Conservation (phyloP, 495 filamentous ascomycete genomes). For the Elasticomyces elasticus region DNA sequence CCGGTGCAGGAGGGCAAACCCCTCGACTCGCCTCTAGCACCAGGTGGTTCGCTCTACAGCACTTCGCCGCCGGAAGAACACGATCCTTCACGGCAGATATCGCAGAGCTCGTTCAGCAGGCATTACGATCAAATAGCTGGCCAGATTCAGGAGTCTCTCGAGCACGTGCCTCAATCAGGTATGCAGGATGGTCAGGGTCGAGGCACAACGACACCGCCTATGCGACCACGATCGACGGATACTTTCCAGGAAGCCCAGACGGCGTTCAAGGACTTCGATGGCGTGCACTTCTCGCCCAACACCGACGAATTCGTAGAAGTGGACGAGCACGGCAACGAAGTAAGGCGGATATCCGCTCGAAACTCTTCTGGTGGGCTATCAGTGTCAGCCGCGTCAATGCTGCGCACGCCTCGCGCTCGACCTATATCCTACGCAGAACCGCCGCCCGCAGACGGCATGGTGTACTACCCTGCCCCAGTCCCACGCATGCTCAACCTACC, state of each 20-base stretch:
- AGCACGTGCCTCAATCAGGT: slow-evolving; percentile 7
- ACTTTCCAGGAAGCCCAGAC: slow-evolving; percentile 56
- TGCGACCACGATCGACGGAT: slow-evolving; percentile 46
- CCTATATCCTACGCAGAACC: slow-evolving; percentile 50
- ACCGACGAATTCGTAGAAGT: slow-evolving; percentile 26
- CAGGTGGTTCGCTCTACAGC: neutral
- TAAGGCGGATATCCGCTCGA: slow-evolving; percentile 18
- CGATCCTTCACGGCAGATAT: slow-evolving; percentile 1
- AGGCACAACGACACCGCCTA: slow-evolving; percentile 23
- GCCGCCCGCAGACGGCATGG: slow-evolving; percentile 61
- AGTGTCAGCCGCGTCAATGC: slow-evolving; percentile 25
- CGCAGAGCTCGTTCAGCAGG: slow-evolving; percentile 15
- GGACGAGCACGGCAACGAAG: slow-evolving; percentile 29
- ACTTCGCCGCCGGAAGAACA: neutral
- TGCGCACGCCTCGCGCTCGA: slow-evolving; percentile 32
- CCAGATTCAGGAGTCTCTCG: slow-evolving; percentile 12
- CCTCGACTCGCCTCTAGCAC: slow-evolving; percentile 29
- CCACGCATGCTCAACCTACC: slow-evolving; percentile 89
- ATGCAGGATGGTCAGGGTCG: neutral
- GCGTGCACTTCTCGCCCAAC: slow-evolving; percentile 64
- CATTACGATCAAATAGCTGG: slow-evolving; percentile 18
- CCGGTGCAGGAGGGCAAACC: slow-evolving; percentile 39
- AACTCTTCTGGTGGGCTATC: slow-evolving; percentile 13
- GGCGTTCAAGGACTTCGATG: slow-evolving; percentile 88
- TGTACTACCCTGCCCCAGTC: slow-evolving; percentile 91